Evolutionary conservation across 2,329 filamentous ascomycete genomes (phyloP).

Genomic region (Exophiala lecanii-corni): DNA sequence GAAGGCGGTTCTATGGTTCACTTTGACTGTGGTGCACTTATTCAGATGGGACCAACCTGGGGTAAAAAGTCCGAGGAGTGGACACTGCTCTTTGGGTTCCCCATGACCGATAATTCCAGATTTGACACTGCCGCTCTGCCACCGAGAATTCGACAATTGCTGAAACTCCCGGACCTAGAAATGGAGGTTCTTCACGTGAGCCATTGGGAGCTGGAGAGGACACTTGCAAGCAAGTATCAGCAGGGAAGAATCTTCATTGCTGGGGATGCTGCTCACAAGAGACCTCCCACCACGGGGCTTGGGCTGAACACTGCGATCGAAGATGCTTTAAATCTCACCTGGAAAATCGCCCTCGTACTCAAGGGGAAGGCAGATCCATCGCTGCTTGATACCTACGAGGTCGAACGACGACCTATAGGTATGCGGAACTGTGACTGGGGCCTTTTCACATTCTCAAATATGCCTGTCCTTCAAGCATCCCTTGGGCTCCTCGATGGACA

Average conservation of each 20-base stretch:
- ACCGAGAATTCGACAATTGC: slow-evolving; percentile 13
- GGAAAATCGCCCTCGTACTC: slow-evolving; percentile 39
- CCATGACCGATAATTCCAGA: slow-evolving; percentile 7
- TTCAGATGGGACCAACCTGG: slow-evolving; percentile 26
- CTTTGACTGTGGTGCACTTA: slow-evolving; percentile 18
- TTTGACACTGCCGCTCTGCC: slow-evolving; percentile 7
- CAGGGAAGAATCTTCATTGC: slow-evolving; percentile 32
- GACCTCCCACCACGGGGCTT: slow-evolving; percentile 30
- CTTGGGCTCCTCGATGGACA: slow-evolving; percentile 20
- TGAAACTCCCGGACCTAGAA: slow-evolving; percentile 20
- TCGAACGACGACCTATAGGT: slow-evolving; percentile 35
- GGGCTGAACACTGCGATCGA: slow-evolving; percentile 27
- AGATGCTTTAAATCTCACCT: slow-evolving; percentile 41
- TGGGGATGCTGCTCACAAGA: slow-evolving; percentile 32
- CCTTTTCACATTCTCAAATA: slow-evolving; percentile 23
- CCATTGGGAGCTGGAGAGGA: slow-evolving; percentile 17
- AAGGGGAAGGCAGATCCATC: slow-evolving; percentile 19
- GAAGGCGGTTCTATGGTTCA: slow-evolving; percentile 7
- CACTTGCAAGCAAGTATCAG: slow-evolving; percentile 21
- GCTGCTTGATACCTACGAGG: slow-evolving; percentile 38
- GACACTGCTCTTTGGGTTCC: slow-evolving; percentile 30
- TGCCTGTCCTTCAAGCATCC: slow-evolving; percentile 15
- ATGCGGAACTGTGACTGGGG: slow-evolving; percentile 27
- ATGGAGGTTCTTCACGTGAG: slow-evolving; percentile 23
- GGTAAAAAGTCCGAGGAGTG: slow-evolving; percentile 31